Evolutionary conservation across 495 filamentous ascomycete genomes (phyloP).

Genomic region (Podospora tetraspora): DNA sequence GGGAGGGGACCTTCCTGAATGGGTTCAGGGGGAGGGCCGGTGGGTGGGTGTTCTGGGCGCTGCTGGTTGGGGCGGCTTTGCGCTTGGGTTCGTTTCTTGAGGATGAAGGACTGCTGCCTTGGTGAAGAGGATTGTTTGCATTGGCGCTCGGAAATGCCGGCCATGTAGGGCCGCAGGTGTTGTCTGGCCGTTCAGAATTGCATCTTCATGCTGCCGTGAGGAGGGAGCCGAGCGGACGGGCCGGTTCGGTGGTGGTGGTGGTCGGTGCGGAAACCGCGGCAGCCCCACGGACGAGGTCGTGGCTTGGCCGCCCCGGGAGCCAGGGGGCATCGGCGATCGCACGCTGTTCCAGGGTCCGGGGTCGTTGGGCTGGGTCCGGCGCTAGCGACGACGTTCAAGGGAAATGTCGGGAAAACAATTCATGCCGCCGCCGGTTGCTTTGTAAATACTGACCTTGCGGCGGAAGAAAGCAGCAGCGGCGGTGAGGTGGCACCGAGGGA

Average conservation of each 20-base stretch:
- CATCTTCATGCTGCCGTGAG: slow-evolving; percentile 1
- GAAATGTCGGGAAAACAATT: not conserved
- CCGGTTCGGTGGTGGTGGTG: not conserved
- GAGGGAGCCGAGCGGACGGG: not conserved
- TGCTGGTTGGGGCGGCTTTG: not conserved
- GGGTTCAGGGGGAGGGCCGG: not conserved
- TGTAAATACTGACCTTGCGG: not conserved
- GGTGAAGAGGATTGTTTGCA: not conserved
- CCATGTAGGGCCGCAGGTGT: not conserved
- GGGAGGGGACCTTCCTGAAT: not conserved
- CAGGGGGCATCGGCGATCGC: not conserved
- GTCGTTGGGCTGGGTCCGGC: not conserved
- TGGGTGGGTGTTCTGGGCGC: not conserved
- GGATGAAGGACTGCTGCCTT: not conserved
- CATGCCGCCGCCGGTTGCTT: not conserved
- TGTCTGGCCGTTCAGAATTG: slow-evolving; percentile 1
- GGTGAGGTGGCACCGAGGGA: not conserved
- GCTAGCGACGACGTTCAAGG: not conserved
- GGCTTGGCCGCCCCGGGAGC: not conserved
- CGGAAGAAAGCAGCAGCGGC: not conserved
- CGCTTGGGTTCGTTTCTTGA: no score
- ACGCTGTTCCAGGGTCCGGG: not conserved
- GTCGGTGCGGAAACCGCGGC: not conserved
- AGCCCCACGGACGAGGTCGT: not conserved
- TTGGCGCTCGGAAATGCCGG: slow-evolving; percentile 1